Evolutionary conservation across 805 yeast species (phyloP), one percentile per base, ranked within the genome.

Genomic region (Cyberlindnera euphorbiiphila): DNA sequence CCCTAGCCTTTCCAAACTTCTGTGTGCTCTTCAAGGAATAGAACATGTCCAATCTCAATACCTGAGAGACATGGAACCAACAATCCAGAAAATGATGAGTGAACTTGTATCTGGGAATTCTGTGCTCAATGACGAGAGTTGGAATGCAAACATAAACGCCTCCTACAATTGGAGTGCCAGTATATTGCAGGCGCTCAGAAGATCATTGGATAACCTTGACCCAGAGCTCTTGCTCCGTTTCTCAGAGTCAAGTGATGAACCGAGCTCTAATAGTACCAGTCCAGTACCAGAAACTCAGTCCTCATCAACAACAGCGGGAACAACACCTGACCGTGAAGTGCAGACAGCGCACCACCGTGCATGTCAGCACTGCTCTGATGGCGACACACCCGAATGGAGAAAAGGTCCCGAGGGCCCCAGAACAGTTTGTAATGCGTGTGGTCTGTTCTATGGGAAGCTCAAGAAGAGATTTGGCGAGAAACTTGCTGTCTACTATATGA

Each of bases 371-470:
- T 78, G 85, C 50, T 69, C 67, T n/a, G 65, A 70, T 6, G 59
- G 53, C 6, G 75, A 73, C 29, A 82, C 94, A 0, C 93, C 93
- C 0, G 93, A 85, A 57, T 85, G 95, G 94, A 63, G 94, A 38
- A 70, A 81, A 32, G 93, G 93, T 0, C 93, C 95, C 2, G 72
- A 73, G 36, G 94, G 93, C 3, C 74, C 76, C 10, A 64, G 87
- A 27, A 80, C 88, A 0, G 60, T 85, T 34, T 85, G 94, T 60
- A 85, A 85, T 56, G 93, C 93, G 1, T 85, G 95, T 57, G 95
- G 95, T 0, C 60, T 85, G 28, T 81, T 71, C 54, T 83, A 17
- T 17, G 14, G 29, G n/a, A 32, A 24, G 24, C 17, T 32, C 15
- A 31, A 31, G 27, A 31, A 23, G 21, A 31, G 24, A 21, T 21